Evolutionary conservation across 2,329 filamentous ascomycete species (phyloP).

Genomic region (Coniochaeta pulveracea): DNA sequence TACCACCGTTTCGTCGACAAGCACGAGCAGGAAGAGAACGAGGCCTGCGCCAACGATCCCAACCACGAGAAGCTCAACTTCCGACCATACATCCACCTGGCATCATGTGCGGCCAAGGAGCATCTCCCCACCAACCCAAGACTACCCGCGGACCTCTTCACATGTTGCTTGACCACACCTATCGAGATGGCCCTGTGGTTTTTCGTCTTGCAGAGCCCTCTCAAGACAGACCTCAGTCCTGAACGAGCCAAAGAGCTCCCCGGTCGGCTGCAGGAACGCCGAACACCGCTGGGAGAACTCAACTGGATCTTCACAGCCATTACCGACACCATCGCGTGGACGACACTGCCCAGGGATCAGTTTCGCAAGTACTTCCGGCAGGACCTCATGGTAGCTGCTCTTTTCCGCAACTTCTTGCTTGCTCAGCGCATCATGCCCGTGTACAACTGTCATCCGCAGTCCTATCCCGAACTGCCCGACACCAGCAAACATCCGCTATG

Average conservation of each 20-base stretch:
- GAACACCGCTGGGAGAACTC: conserved; percentile 87
- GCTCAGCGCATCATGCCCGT: conserved; percentile 93
- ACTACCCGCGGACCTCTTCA: conserved; percentile 90
- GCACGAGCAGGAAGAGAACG: conserved; percentile 80
- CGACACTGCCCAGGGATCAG: conserved; percentile 74
- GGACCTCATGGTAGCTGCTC: conserved; percentile 95
- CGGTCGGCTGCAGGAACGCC: conserved; percentile 80
- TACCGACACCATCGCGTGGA: conserved; percentile 98
- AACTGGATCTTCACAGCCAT: conserved; percentile 99
- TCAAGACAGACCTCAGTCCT: conserved; percentile 56
- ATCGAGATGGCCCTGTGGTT: conserved; percentile 97
- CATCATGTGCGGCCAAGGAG: conserved; percentile 82
- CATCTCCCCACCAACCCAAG: conserved; percentile 90
- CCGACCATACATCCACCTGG: conserved; percentile 71
- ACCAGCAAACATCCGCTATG: conserved; percentile 91
- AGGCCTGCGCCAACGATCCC: conserved; percentile 64
- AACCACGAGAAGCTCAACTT: conserved; percentile 69
- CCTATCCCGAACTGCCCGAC: conserved; percentile 82
- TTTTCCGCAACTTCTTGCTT: conserved; percentile 92
- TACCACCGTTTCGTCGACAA: conserved; percentile 93
- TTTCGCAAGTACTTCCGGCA: conserved; percentile 97
- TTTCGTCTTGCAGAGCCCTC: conserved; percentile 87
- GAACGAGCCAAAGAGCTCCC: conserved; percentile 83
- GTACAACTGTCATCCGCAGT: conserved; percentile 91
- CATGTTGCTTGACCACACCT: conserved; percentile 87